phyloP scores from a whole-genome alignment of 495 filamentous ascomycete genomes.

The Pseudomonodictys pantanalensis region DNA sequence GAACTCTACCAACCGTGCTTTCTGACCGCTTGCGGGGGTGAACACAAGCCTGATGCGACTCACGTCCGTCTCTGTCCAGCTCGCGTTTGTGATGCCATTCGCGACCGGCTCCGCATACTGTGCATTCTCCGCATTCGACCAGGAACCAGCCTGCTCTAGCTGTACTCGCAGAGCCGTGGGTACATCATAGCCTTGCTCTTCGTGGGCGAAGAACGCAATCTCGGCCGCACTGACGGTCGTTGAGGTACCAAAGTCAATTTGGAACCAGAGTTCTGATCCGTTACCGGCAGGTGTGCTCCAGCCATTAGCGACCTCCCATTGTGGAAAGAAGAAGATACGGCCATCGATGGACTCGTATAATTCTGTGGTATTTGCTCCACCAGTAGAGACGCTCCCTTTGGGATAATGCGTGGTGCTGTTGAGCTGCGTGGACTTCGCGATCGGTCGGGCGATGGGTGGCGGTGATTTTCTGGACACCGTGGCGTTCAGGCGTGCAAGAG shows the following conservation, averaged over 20 bases:
- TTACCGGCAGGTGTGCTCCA: not conserved
- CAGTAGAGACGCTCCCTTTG: not conserved
- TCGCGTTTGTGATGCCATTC: not conserved
- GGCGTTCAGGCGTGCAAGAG: not conserved
- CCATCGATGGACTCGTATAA: not conserved
- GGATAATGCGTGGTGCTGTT: not conserved
- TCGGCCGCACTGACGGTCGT: not conserved
- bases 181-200: no score
- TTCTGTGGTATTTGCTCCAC: not conserved
- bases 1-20: not conserved
- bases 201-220: not conserved
- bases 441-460: not conserved
- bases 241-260: not conserved
- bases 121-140: not conserved
- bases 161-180: not conserved
- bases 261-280: not conserved
- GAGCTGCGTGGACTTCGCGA: conserved; percentile 1
- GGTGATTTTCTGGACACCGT: not conserved
- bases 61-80: not conserved
- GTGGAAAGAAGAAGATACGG: not conserved
- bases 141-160: not conserved
- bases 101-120: not conserved
- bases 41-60: not conserved
- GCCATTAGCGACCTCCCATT: conserved; percentile 2
- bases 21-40: not conserved